Conservation (phyloP, 208 protist genomes). For the Trypanosoma cruzi region DNA sequence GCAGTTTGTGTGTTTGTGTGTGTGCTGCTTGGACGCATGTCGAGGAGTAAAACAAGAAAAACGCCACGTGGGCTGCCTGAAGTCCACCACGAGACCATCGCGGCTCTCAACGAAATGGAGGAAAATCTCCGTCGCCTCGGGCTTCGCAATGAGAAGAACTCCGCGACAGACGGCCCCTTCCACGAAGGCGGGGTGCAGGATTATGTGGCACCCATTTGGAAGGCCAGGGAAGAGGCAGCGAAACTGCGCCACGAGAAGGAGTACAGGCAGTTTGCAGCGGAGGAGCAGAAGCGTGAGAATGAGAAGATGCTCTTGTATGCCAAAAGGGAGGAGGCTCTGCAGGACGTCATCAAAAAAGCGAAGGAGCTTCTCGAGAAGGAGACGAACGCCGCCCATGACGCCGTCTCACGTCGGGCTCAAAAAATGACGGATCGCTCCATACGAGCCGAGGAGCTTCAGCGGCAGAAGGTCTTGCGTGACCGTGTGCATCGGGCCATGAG, state of each 20-base stretch:
- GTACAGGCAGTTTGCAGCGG: constrained; percentile 48
- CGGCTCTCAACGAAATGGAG: constrained; percentile 69
- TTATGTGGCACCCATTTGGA: constrained; percentile 62
- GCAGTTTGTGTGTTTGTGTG: no score
- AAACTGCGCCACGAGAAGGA: constrained; percentile 63
- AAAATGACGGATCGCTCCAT: constrained; percentile 14
- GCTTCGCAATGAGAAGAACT: constrained; percentile 31
- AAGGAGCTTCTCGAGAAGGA: constrained; percentile 39
- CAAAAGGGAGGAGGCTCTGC: constrained; percentile 31
- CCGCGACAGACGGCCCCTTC: neutral
- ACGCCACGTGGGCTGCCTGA: neutral
- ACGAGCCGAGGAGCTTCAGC: constrained; percentile 23
- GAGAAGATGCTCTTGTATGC: constrained; percentile 26
- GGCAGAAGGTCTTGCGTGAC: constrained; percentile 18
- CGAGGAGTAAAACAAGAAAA: neutral
- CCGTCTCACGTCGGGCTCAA: constrained; percentile 3
- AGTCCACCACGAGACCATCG: constrained; percentile 38
- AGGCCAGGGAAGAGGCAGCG: constrained; percentile 49
- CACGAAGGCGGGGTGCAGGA: constrained; percentile 24
- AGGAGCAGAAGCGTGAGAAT: constrained; percentile 46
- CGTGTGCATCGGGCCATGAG: constrained; percentile 9
- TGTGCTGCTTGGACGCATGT: neutral
- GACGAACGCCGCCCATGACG: constrained; percentile 20
- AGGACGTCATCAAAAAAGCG: constrained; percentile 39
- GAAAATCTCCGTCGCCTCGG: constrained; percentile 76